These are phyloP conservation scores for Arachis stenosperma DNA, from an alignment of 306 rosid genomes.

Conservation along the genomic window DNA sequence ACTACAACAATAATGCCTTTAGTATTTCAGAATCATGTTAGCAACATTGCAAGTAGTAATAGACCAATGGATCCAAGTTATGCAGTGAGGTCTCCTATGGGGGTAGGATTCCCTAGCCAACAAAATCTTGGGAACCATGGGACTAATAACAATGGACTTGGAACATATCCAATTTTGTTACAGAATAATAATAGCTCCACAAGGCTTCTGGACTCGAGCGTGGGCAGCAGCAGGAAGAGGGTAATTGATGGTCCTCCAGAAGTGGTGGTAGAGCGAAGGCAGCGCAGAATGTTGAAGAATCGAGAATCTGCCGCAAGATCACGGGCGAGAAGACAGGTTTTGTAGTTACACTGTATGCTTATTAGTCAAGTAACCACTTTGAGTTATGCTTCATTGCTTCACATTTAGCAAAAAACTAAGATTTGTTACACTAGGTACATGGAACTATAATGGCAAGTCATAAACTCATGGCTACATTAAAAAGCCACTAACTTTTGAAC, in stretches of 20 bases:
- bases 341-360: slow-evolving; percentile 9
- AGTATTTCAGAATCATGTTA: slow-evolving; percentile 27
- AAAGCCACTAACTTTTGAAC: background rate
- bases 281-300: slow-evolving; percentile 81
- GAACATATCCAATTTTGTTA: slow-evolving; percentile 41
- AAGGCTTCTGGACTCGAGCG: slow-evolving; percentile 41
- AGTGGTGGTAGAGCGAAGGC: slow-evolving; percentile 67
- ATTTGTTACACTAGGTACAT: too few relatives aligned
- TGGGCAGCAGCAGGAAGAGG: slow-evolving; percentile 46
- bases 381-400: background rate
- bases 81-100: slow-evolving; percentile 38
- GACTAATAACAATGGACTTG: slow-evolving; percentile 28
- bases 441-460: too few relatives aligned
- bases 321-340: slow-evolving; percentile 81
- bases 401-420: too few relatives aligned
- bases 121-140: slow-evolving; percentile 30
- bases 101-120: slow-evolving; percentile 34
- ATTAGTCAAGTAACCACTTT: background rate
- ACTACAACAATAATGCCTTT: slow-evolving; percentile 24
- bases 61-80: slow-evolving; percentile 35
- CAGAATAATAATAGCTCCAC: slow-evolving; percentile 31
- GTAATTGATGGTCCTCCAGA: slow-evolving; percentile 62
- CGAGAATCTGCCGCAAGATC: slow-evolving; percentile 87
- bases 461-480: too few relatives aligned
- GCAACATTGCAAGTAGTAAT: slow-evolving; percentile 7